These are phyloP conservation scores for Simplicillium aogashimaense DNA, from an alignment of 2,329 filamentous ascomycete genomes.

Conservation along the genomic window DNA sequence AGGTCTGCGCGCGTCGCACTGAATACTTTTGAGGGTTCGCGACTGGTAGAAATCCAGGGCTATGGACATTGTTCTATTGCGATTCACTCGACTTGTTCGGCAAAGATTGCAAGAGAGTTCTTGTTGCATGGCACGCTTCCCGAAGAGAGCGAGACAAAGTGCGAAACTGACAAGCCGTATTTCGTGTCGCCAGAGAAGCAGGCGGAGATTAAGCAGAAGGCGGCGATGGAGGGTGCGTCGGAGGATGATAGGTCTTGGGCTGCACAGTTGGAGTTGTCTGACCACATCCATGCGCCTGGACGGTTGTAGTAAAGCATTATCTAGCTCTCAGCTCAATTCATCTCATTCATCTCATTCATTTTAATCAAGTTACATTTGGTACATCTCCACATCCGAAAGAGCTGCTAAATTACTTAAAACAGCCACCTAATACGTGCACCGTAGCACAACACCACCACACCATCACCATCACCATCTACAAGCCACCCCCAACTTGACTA, in stretches of 20 bases:
- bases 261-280: neutral
- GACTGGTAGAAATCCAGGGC: conserved; percentile 28
- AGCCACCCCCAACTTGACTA: too few species aligned
- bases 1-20: conserved; percentile 25
- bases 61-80: conserved; percentile 32
- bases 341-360: too few species aligned
- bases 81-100: conserved; percentile 23
- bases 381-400: too few species aligned
- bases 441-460: too few species aligned
- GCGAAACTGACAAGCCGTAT: conserved; percentile 27
- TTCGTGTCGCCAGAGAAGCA: conserved; percentile 20
- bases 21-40: conserved; percentile 23
- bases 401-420: too few species aligned
- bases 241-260: conserved; percentile 2
- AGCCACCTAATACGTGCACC: too few species aligned
- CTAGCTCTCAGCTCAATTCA: too few species aligned
- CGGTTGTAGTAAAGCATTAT: too few species aligned
- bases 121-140: conserved; percentile 28
- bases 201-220: neutral
- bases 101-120: conserved; percentile 23
- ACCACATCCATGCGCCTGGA: too few species aligned
- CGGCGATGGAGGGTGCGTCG: neutral
- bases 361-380: too few species aligned
- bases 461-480: too few species aligned
- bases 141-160: conserved; percentile 18